phyloP scores from a whole-genome alignment of 1,284 basidiomycete genomes.

The Phellinidium pouzarii region DNA sequence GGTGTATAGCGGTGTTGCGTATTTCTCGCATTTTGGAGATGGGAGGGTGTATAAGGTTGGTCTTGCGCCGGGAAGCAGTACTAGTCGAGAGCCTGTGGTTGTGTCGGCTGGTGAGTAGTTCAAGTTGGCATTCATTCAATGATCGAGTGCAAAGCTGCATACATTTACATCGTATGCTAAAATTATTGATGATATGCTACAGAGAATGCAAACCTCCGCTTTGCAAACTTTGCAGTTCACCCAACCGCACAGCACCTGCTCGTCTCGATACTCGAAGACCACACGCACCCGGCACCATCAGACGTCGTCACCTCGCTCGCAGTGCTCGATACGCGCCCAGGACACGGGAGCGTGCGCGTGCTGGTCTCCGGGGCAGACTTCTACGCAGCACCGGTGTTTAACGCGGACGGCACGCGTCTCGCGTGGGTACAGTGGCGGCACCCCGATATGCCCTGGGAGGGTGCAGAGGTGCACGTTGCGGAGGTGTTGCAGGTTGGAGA shows the following conservation, averaged over 20 bases:
- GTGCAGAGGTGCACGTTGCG: constrained; percentile 52
- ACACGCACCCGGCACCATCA: constrained; percentile 50
- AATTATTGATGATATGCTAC: not conserved
- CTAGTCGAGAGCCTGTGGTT: constrained; percentile 55
- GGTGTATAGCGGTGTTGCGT: constrained; percentile 40
- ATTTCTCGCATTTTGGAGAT: constrained; percentile 52
- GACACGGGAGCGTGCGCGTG: constrained; percentile 34
- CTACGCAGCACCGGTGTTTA: constrained; percentile 57
- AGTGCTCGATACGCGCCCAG: constrained; percentile 42
- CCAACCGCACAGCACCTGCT: constrained; percentile 26
- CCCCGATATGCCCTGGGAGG: constrained; percentile 83
- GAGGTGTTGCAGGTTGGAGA: constrained; percentile 26
- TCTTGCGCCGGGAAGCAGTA: constrained; percentile 29
- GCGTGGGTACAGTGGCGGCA: constrained; percentile 71
- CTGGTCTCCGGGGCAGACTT: constrained; percentile 60
- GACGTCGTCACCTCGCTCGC: constrained; percentile 53
- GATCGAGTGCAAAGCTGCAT: not conserved
- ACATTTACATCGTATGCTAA: not conserved
- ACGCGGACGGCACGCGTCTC: constrained; percentile 57
- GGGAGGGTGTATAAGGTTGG: constrained; percentile 41
- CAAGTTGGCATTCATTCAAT: not conserved
- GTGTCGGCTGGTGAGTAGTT: constrained; percentile 50
- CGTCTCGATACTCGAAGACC: constrained; percentile 51
- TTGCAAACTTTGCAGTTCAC: constrained; percentile 46
- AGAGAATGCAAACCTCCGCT: constrained; percentile 50